phyloP scores from a whole-genome alignment of 495 filamentous ascomycete genomes.

The Hypoxylon crocopeplum region DNA sequence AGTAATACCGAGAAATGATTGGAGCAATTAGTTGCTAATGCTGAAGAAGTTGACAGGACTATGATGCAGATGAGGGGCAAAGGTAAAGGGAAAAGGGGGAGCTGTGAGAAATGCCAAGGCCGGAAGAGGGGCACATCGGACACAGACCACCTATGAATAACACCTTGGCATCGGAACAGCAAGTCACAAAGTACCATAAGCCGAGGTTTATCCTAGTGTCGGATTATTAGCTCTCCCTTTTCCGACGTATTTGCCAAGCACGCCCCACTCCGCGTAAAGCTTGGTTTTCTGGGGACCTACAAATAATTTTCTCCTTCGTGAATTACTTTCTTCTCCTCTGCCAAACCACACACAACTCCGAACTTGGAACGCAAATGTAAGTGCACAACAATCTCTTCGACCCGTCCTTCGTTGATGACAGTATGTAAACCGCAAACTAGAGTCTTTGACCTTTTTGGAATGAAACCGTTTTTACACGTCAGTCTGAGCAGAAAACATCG shows the following conservation, averaged over 20 bases:
- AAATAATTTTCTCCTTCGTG: constrained; percentile 32
- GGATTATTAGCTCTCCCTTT: constrained; percentile 19
- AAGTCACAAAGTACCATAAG: neutral
- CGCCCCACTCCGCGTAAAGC: constrained; percentile 24
- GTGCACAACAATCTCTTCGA: constrained; percentile 12
- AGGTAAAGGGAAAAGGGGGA: neutral
- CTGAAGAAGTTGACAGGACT: constrained; percentile 20
- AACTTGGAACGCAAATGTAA: constrained; percentile 25
- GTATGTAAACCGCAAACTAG: constrained; percentile 97
- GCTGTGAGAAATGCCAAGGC: constrained; percentile 9
- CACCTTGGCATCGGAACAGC: neutral
- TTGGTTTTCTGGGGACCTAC: constrained; percentile 7
- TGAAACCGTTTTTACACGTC: constrained; percentile 99
- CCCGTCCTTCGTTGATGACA: constrained; percentile 59
- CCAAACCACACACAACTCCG: constrained; percentile 1
- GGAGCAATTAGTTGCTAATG: constrained; percentile 9
- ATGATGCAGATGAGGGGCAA: constrained; percentile 35
- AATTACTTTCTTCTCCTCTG: constrained; percentile 11
- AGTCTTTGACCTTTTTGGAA: constrained; percentile 99
- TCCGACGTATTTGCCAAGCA: constrained; percentile 13
- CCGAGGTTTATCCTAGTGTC: constrained; percentile 12
- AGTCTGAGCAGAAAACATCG: constrained; percentile 76
- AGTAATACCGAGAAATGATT: constrained; percentile 15
- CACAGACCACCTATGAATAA: too few species aligned
- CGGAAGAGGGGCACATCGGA: constrained; percentile 4